Conservation (phyloP, 2,329 filamentous ascomycete species). For the Ilyonectria destructans region DNA sequence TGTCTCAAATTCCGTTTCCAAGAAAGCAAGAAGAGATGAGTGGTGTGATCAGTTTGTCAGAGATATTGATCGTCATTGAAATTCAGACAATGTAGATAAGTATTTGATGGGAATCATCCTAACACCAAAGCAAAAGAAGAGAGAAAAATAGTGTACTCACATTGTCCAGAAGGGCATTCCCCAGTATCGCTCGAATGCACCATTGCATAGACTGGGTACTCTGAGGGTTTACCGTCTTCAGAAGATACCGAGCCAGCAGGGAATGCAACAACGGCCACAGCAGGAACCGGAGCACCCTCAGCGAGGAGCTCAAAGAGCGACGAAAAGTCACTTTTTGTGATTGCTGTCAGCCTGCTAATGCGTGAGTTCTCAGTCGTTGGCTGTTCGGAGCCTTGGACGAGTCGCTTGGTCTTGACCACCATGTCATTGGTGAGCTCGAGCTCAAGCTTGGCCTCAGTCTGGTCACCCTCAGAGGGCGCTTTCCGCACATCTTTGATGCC, state of each 20-base stretch:
- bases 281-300: slow-evolving; percentile 84
- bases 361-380: slow-evolving; percentile 48
- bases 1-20: slow-evolving; percentile 22
- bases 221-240: slow-evolving; percentile 53
- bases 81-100: slow-evolving; percentile 99
- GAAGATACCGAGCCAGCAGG: slow-evolving; percentile 66
- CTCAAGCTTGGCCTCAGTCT: slow-evolving; percentile 54
- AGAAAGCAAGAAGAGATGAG: slow-evolving; percentile 38
- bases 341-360: slow-evolving; percentile 75
- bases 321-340: slow-evolving; percentile 78
- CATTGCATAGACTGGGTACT: slow-evolving; percentile 71
- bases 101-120: slow-evolving; percentile 94
- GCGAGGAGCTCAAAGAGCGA: slow-evolving; percentile 79
- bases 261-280: slow-evolving; percentile 80
- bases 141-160: slow-evolving; percentile 74
- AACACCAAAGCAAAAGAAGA: slow-evolving; percentile 60
- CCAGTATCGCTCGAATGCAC: slow-evolving; percentile 92
- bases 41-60: slow-evolving; percentile 87
- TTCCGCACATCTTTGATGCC: slow-evolving; percentile 65
- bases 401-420: slow-evolving; percentile 67
- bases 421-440: slow-evolving; percentile 72
- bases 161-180: slow-evolving; percentile 90
- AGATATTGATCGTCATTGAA: slow-evolving; percentile 87
- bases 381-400: slow-evolving; percentile 65
- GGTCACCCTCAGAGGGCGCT: slow-evolving; percentile 33